Conservation (phyloP, 148 eudicot species). For the Agrostemma githago region DNA sequence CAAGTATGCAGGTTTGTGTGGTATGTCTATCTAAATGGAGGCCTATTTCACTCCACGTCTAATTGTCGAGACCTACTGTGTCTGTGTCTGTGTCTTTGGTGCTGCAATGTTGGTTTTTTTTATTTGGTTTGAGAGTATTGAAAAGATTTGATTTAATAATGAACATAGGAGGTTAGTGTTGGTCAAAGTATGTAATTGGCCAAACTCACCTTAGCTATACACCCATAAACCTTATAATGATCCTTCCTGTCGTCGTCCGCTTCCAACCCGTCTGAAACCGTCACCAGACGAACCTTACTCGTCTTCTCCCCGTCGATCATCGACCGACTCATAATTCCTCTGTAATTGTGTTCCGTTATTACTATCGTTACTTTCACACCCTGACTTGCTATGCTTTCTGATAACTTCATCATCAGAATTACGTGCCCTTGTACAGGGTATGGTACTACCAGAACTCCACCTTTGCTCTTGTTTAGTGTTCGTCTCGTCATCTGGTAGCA, state of each 20-base stretch:
- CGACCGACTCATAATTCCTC: not conserved
- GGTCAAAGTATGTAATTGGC: too few species aligned
- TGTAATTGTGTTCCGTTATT: slow-evolving; percentile 18
- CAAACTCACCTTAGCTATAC: slow-evolving; percentile 8
- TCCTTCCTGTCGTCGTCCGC: slow-evolving; percentile 23
- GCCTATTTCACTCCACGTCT: too few species aligned
- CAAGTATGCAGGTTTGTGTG: too few species aligned
- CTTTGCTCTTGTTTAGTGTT: slow-evolving; percentile 2
- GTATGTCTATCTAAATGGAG: too few species aligned
- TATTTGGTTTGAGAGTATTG: not conserved
- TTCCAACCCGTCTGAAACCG: slow-evolving; percentile 30
- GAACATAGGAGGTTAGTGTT: not conserved
- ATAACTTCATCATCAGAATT: slow-evolving; percentile 29
- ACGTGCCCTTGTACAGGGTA: slow-evolving; percentile 40
- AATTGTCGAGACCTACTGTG: too few species aligned
- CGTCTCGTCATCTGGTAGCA: too few species aligned
- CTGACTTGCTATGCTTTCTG: slow-evolving; percentile 22
- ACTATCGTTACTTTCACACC: slow-evolving; percentile 32
- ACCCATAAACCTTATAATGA: slow-evolving; percentile 7
- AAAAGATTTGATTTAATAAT: not conserved
- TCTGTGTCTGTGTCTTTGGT: not conserved
- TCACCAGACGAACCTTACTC: slow-evolving; percentile 16
- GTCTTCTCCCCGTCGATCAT: slow-evolving; percentile 14
- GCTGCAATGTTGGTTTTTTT: not conserved
- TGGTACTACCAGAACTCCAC: slow-evolving; percentile 32